Conservation (phyloP, 139 green algal genomes). For the Coelastrella sp. region DNA sequence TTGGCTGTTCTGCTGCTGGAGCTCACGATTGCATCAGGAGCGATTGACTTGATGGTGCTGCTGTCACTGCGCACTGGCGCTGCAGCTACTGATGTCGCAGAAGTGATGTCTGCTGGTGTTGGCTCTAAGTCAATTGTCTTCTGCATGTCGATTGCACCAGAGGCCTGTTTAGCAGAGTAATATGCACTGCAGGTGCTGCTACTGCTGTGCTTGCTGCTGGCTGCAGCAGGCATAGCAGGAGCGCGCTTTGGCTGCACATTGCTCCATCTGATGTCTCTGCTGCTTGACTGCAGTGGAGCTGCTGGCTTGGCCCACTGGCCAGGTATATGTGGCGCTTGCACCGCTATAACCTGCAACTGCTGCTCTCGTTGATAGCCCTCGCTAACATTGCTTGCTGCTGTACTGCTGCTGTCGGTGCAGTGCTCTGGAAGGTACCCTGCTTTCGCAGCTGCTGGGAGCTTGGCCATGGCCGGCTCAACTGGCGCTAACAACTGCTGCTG, state of each 20-base stretch:
- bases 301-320: background rate
- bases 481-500: background rate
- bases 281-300: background rate
- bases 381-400: background rate
- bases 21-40: background rate
- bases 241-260: background rate
- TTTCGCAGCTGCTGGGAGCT: no score
- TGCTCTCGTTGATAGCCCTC: background rate
- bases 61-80: background rate
- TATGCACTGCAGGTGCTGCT: background rate
- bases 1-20: background rate
- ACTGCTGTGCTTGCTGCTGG: background rate
- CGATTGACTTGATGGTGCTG: background rate
- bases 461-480: background rate
- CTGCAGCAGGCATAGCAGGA: background rate
- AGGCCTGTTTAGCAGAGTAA: background rate
- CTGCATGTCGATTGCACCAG: background rate
- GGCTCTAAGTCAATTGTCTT: constrained; percentile 35
- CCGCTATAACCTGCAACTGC: background rate
- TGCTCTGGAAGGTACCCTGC: constrained; percentile 1
- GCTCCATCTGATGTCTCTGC: constrained; percentile 37
- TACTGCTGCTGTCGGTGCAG: constrained; percentile 38
- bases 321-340: background rate
- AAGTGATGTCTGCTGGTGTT: background rate
- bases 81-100: background rate